phyloP scores from a whole-genome alignment of 2,329 filamentous ascomycete genomes.

The Leptodontidium sp. region DNA sequence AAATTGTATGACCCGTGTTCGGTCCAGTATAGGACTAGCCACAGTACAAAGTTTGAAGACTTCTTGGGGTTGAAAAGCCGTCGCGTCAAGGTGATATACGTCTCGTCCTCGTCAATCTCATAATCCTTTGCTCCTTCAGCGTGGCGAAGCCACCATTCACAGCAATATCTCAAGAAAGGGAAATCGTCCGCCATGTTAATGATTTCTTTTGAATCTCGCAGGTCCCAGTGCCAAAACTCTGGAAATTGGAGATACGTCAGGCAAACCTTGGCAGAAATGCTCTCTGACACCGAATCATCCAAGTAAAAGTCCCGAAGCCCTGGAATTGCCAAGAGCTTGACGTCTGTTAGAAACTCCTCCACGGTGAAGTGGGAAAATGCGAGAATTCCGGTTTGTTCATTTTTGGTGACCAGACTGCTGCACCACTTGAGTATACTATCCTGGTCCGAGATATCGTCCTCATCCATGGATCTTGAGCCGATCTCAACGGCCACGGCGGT shows the following conservation, averaged over 20 bases:
- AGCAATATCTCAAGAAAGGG: slow-evolving; percentile 19
- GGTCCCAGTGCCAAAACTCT: slow-evolving; percentile 19
- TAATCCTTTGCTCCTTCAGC: not conserved
- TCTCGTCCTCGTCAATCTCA: not conserved
- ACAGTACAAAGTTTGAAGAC: slow-evolving; percentile 21
- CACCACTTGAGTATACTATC: slow-evolving; percentile 37
- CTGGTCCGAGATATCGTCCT: slow-evolving; percentile 33
- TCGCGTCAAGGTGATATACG: not conserved
- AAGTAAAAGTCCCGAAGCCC: slow-evolving; percentile 19
- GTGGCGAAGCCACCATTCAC: slow-evolving; percentile 12
- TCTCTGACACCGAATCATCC: not conserved
- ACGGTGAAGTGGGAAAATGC: slow-evolving; percentile 44
- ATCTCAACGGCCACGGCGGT: slow-evolving; percentile 23
- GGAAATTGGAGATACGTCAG: slow-evolving; percentile 30
- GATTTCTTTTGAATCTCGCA: slow-evolving; percentile 1
- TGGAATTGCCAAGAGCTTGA: slow-evolving; percentile 10
- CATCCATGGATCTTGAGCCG: slow-evolving; percentile 36
- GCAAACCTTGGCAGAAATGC: slow-evolving; percentile 20
- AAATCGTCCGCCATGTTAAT: not conserved
- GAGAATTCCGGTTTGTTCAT: slow-evolving; percentile 21
- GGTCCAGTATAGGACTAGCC: slow-evolving; percentile 22
- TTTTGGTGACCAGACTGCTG: slow-evolving; percentile 39
- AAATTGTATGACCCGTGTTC: not conserved
- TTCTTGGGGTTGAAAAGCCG: slow-evolving; percentile 22
- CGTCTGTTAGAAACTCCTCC: slow-evolving; percentile 38